These are phyloP conservation scores for Bipolaris bicolor DNA, from an alignment of 2,329 filamentous ascomycete species.

Conservation along the genomic window DNA sequence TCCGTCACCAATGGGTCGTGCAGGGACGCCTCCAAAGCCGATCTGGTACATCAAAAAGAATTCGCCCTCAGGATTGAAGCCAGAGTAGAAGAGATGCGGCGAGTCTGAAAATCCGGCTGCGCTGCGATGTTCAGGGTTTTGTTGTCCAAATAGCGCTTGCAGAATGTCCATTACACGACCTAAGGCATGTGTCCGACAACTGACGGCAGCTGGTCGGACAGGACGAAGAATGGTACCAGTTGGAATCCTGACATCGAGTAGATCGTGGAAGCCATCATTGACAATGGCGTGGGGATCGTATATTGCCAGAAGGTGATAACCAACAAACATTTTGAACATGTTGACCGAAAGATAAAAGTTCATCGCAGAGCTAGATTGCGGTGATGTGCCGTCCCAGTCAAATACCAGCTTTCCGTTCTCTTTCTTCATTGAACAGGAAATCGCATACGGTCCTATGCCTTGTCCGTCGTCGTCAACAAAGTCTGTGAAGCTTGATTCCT, in stretches of 20 bases:
- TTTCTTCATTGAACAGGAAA: conserved; percentile 57
- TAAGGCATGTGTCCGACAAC: conserved; percentile 57
- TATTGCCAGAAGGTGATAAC: conserved; percentile 57
- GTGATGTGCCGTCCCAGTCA: conserved; percentile 58
- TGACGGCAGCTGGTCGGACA: conserved; percentile 55
- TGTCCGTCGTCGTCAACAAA: conserved; percentile 59
- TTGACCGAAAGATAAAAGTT: conserved; percentile 58
- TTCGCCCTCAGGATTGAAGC: conserved; percentile 56
- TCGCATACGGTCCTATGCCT: conserved; percentile 54
- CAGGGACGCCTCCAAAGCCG: conserved; percentile 58
- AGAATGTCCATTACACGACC: conserved; percentile 58
- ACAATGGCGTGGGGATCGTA: conserved; percentile 57
- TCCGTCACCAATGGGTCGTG: conserved; percentile 56
- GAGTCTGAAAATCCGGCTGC: conserved; percentile 60
- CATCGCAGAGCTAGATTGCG: conserved; percentile 55
- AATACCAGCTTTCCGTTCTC: conserved; percentile 53
- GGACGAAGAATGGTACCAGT: conserved; percentile 55
- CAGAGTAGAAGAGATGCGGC: conserved; percentile 59
- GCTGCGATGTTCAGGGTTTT: conserved; percentile 54
- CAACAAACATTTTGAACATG: conserved; percentile 61
- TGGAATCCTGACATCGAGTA: conserved; percentile 57
- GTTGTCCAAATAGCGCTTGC: conserved; percentile 58
- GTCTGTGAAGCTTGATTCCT: conserved; percentile 55
- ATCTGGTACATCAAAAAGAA: conserved; percentile 60
- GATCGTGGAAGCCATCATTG: conserved; percentile 60